A percentile compares a stretch with the other conserved stretches of the same genome.
Conservation (phyloP, 108 stramenopile genomes). For the Discostella pseudostelligera region DNA sequence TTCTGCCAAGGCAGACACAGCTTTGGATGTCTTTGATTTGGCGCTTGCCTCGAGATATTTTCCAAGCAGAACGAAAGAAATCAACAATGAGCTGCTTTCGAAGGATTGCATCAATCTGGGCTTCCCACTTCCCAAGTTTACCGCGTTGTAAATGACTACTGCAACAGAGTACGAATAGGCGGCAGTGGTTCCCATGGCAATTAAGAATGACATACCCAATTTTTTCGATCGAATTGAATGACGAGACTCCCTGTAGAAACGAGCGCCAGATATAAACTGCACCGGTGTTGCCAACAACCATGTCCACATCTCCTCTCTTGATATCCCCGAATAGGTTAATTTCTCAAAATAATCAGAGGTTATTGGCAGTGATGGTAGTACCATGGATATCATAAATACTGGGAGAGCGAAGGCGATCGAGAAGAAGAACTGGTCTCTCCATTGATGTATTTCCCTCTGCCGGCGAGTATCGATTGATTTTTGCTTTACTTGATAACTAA, state of each 20-base stretch:
- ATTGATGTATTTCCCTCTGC: slow-evolving; percentile 37
- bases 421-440: slow-evolving; percentile 50
- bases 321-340: slow-evolving; percentile 19
- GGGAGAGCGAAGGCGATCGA: slow-evolving; percentile 51
- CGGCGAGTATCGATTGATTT: slow-evolving; percentile 44
- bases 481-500: slow-evolving; percentile 46
- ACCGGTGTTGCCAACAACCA: slow-evolving; percentile 76
- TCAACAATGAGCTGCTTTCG: slow-evolving; percentile 70
- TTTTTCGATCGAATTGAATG: slow-evolving; percentile 51
- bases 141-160: slow-evolving; percentile 46
- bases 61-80: slow-evolving; percentile 74
- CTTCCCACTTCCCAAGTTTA: slow-evolving; percentile 11
- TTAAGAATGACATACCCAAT: slow-evolving; percentile 83
- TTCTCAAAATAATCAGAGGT: slow-evolving; percentile 29
- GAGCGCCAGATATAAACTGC: slow-evolving; percentile 73
- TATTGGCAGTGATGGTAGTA: slow-evolving; percentile 25
- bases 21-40: slow-evolving; percentile 40
- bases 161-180: slow-evolving; percentile 71
- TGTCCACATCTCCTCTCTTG: slow-evolving; percentile 49
- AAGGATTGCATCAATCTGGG: slow-evolving; percentile 62
- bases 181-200: slow-evolving; percentile 80
- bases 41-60: slow-evolving; percentile 75
- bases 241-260: slow-evolving; percentile 74
- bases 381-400: slow-evolving; percentile 59
- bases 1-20: slow-evolving; percentile 46